Evolutionary conservation across 352 stramenopile genomes (phyloP).

Genomic region (Phytophthora rubi): DNA sequence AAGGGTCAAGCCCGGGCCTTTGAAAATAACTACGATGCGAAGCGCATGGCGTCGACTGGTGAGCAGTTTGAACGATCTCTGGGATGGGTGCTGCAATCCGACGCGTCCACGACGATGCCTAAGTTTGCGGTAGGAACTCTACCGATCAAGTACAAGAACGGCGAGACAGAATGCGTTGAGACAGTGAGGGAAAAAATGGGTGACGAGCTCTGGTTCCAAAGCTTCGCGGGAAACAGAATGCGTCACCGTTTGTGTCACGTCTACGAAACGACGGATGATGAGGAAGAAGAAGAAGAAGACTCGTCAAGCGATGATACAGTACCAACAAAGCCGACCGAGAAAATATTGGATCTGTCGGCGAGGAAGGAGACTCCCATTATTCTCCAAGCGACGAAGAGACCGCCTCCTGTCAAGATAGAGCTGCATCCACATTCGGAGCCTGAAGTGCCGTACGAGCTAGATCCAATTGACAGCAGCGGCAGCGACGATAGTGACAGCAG

Average conservation of each 20-base stretch:
- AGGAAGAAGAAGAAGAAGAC: not conserved
- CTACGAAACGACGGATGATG: slow-evolving; percentile 25
- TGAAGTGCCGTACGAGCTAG: slow-evolving; percentile 17
- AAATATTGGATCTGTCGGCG: slow-evolving; percentile 7
- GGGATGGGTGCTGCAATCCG: slow-evolving; percentile 41
- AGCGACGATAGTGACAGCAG: slow-evolving; percentile 3
- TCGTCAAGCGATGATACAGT: slow-evolving; percentile 9
- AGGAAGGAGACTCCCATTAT: not conserved
- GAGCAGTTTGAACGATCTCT: slow-evolving; percentile 53
- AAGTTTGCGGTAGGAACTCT: slow-evolving; percentile 58
- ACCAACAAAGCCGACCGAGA: not conserved
- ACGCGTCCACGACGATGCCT: slow-evolving; percentile 57
- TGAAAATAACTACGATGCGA: slow-evolving; percentile 43
- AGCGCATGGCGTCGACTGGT: slow-evolving; percentile 35
- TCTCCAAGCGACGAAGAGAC: slow-evolving; percentile 1
- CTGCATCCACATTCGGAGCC: not conserved
- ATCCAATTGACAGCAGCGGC: slow-evolving; percentile 17
- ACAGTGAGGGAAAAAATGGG: slow-evolving; percentile 42
- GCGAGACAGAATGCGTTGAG: slow-evolving; percentile 41
- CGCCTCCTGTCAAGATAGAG: slow-evolving; percentile 7
- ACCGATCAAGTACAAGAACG: slow-evolving; percentile 38
- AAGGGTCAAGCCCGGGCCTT: slow-evolving; percentile 48
- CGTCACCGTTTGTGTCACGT: slow-evolving; percentile 41
- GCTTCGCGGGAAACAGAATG: slow-evolving; percentile 50
- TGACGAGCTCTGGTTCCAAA: slow-evolving; percentile 49